Conservation (phyloP, 2,329 filamentous ascomycete genomes). For the Sporothrix globosa region DNA sequence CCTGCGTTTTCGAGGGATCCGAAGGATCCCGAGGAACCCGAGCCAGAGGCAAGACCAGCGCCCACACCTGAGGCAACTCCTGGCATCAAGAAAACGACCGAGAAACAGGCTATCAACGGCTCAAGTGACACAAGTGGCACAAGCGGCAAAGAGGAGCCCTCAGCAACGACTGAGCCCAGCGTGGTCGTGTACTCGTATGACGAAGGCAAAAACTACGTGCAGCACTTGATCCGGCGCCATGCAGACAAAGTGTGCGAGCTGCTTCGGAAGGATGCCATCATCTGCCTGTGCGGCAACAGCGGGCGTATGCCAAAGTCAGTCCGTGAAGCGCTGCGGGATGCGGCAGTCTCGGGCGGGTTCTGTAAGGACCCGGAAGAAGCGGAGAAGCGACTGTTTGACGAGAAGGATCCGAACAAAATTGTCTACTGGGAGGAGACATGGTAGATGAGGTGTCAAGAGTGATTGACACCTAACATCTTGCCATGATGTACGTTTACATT, state of each 20-base stretch:
- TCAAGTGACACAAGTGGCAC: background rate
- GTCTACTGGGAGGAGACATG: constrained; percentile 64
- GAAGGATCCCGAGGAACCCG: constrained; percentile 17
- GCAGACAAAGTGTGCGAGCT: constrained; percentile 45
- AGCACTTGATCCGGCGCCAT: constrained; percentile 56
- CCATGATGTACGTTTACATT: background rate
- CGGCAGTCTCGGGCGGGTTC: constrained; percentile 47
- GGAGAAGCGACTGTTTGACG: constrained; percentile 40
- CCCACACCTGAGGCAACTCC: background rate
- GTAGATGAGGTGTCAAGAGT: constrained; percentile 42
- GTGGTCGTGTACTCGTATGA: constrained; percentile 30
- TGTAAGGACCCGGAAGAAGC: constrained; percentile 44
- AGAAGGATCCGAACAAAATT: constrained; percentile 41
- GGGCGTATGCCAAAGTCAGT: constrained; percentile 63
- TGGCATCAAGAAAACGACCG: background rate
- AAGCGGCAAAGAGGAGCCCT: background rate
- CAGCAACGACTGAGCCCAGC: background rate
- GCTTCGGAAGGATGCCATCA: constrained; percentile 49
- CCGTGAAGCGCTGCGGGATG: constrained; percentile 55
- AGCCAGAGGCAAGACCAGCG: background rate
- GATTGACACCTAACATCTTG: too few species aligned
- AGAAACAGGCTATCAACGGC: background rate
- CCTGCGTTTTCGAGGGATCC: constrained; percentile 56
- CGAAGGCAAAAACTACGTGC: constrained; percentile 58
- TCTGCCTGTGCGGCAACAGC: constrained; percentile 60